phyloP scores from a whole-genome alignment of 1,139 yeast genomes.

The Suhomyces kunorum region DNA sequence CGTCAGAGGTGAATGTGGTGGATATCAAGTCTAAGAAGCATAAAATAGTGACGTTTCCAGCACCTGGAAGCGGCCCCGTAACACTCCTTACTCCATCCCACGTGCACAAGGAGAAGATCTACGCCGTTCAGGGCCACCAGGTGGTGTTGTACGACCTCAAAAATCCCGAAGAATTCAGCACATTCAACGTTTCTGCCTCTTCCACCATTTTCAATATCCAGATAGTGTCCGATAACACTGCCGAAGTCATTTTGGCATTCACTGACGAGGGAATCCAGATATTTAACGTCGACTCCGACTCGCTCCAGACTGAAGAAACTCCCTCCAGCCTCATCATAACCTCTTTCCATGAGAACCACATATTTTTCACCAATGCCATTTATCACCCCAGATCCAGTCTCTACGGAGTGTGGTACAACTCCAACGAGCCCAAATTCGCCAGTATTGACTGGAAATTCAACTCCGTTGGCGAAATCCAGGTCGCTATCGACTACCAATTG shows the following conservation, averaged over 20 bases:
- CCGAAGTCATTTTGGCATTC: slow-evolving; percentile 28
- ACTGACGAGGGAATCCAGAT: slow-evolving; percentile 35
- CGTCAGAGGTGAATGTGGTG: slow-evolving; percentile 12
- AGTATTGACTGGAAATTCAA: slow-evolving; percentile 23
- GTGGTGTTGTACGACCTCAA: slow-evolving; percentile 10
- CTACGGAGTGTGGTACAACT: slow-evolving; percentile 41
- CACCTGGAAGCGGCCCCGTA: slow-evolving; percentile 1
- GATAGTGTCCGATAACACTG: slow-evolving; percentile 8
- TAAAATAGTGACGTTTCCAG: slow-evolving; percentile 7
- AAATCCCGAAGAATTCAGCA: slow-evolving; percentile 2
- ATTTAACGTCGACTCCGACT: slow-evolving; percentile 26
- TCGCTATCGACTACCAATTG: slow-evolving; percentile 18
- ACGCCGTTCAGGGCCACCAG: slow-evolving; percentile 9
- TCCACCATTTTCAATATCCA: slow-evolving; percentile 10
- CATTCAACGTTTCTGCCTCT: slow-evolving; percentile 7
- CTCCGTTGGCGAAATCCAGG: slow-evolving; percentile 19
- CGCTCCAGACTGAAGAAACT: slow-evolving; percentile 10
- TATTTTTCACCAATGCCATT: slow-evolving; percentile 18
- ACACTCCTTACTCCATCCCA: slow-evolving; percentile 11
- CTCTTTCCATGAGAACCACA: slow-evolving; percentile 9
- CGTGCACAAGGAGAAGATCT: slow-evolving; percentile 10
- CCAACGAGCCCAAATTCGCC: slow-evolving; percentile 29
- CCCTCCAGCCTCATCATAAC: slow-evolving; percentile 15
- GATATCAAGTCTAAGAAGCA: slow-evolving; percentile 18
- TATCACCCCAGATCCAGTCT: slow-evolving; percentile 12